Evolutionary conservation across 2,329 filamentous ascomycete genomes (phyloP).

Genomic region (Monosporascus sp.): DNA sequence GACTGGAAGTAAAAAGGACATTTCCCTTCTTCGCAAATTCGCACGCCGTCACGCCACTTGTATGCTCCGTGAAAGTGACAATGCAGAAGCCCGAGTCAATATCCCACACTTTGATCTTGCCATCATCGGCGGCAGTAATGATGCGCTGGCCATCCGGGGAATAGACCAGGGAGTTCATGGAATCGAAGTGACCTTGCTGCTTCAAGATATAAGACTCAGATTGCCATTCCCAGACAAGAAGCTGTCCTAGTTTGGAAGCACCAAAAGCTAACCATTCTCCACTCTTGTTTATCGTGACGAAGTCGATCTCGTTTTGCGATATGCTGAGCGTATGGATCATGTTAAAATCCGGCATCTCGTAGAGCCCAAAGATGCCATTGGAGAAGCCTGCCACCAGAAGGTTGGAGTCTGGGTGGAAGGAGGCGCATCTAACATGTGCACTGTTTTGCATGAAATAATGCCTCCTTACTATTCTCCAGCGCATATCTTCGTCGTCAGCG

Average conservation of each 20-base stretch:
- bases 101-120: slow-evolving; percentile 98
- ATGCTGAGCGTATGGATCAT: slow-evolving; percentile 90
- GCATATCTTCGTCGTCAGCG: slow-evolving; percentile 61
- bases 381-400: slow-evolving; percentile 97
- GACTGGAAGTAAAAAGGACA: slow-evolving; percentile 88
- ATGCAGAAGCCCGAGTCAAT: slow-evolving; percentile 94
- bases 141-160: slow-evolving; percentile 90
- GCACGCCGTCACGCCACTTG: slow-evolving; percentile 87
- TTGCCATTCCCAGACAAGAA: slow-evolving; percentile 99
- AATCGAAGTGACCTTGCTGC: slow-evolving; percentile 95
- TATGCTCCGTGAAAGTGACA: slow-evolving; percentile 96
- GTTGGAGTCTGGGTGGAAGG: slow-evolving; percentile 80
- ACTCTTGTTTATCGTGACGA: slow-evolving; percentile 86
- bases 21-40: slow-evolving; percentile 94
- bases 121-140: slow-evolving; percentile 90
- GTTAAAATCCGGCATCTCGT: slow-evolving; percentile 94
- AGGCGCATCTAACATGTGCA: slow-evolving; percentile 81
- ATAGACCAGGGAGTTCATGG: slow-evolving; percentile 89
- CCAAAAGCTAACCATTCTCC: slow-evolving; percentile 98
- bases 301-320: slow-evolving; percentile 94
- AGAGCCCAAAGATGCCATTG: slow-evolving; percentile 86
- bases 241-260: slow-evolving; percentile 86
- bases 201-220: slow-evolving; percentile 98
- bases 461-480: slow-evolving; percentile 86
- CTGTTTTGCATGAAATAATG: slow-evolving; percentile 93